Evolutionary conservation across 2,329 filamentous ascomycete genomes (phyloP), one percentile per base, ranked within the genome.

Genomic region (Thyridium curvatum): DNA sequence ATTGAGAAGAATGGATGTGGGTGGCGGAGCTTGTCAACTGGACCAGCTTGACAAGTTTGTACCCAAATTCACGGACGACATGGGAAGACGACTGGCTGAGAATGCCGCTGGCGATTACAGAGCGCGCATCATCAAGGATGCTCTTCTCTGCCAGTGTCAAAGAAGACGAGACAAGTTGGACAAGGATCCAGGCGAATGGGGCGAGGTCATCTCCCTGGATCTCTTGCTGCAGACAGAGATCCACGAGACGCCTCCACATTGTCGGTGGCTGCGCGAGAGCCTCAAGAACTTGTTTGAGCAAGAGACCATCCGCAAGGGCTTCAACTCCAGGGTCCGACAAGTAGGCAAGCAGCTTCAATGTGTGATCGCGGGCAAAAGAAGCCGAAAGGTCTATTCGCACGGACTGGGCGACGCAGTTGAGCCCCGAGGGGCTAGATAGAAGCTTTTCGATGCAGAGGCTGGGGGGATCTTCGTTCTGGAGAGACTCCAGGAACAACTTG

Each of bases 161-260:
- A 26, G 21, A 26, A 26, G 21, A 26, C 2, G 63, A 52, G 1
- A 77, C 48, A 9, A 81, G 53, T 39, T 77, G 66, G 4, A 68
- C 46, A 3, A 64, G 57, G 3, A 77, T 52, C 71, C 72, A 77
- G 1, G 64, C 62, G 41, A 77, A 68, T 0, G 60, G 51, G 13
- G 56, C 48, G 2, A 62, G 47, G 0, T 57, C 52, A 0, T 45
- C 46, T 1, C 61, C 49, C 2, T 55, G 46, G 8, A 76, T 53
- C 2, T 45, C 41, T 8, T 52, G 45, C 3, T 28, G 41, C 4
- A 48, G 37, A 32, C 59, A 59, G 2, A 53, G 44, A 1, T 56
- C 42, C 14, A 72, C 31, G 2, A 78, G 48, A 0, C 64, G 61
- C 13, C 64, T 61, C 78, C 78, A 82, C 12, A 80, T 61, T 0